Conservation (phyloP, 1,139 yeast genomes). For the Protomyces gravidus region DNA sequence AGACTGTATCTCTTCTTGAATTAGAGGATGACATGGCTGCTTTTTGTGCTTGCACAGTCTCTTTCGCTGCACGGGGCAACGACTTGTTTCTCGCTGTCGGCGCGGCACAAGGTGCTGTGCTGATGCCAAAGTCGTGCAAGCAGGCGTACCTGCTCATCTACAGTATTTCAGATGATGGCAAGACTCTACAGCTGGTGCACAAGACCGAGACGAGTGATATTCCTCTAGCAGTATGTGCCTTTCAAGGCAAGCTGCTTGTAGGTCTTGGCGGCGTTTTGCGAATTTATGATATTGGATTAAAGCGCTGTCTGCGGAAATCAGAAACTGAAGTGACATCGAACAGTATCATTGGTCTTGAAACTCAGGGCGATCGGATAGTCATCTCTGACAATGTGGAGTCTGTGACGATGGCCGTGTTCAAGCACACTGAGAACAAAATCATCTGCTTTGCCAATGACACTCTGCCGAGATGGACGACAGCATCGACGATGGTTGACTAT, state of each 20-base stretch:
- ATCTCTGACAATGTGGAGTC: constrained; percentile 69
- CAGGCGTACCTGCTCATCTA: constrained; percentile 48
- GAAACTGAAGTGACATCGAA: constrained; percentile 40
- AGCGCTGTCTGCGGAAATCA: constrained; percentile 69
- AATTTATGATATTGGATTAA: constrained; percentile 69
- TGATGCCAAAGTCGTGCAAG: constrained; percentile 42
- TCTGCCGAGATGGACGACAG: constrained; percentile 61
- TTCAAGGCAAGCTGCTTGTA: constrained; percentile 60
- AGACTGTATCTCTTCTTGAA: constrained; percentile 46
- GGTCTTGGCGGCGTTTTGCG: constrained; percentile 56
- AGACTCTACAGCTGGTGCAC: constrained; percentile 52
- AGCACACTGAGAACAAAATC: constrained; percentile 51
- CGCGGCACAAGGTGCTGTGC: constrained; percentile 44
- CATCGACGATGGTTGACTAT: constrained; percentile 59
- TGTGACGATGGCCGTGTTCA: constrained; percentile 55
- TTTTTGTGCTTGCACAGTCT: constrained; percentile 41
- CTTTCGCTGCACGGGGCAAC: constrained; percentile 42
- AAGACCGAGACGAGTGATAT: constrained; percentile 54
- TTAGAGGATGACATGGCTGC: constrained; percentile 48
- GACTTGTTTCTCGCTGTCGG: constrained; percentile 50
- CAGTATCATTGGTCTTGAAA: constrained; percentile 51
- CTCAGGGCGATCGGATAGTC: constrained; percentile 58
- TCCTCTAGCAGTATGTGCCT: constrained; percentile 52
- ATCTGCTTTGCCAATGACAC: constrained; percentile 67
- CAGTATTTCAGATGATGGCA: constrained; percentile 43